Evolutionary conservation across 192 early-diverging fungal genomes (phyloP).

Genomic region (Coemansia biformis): DNA sequence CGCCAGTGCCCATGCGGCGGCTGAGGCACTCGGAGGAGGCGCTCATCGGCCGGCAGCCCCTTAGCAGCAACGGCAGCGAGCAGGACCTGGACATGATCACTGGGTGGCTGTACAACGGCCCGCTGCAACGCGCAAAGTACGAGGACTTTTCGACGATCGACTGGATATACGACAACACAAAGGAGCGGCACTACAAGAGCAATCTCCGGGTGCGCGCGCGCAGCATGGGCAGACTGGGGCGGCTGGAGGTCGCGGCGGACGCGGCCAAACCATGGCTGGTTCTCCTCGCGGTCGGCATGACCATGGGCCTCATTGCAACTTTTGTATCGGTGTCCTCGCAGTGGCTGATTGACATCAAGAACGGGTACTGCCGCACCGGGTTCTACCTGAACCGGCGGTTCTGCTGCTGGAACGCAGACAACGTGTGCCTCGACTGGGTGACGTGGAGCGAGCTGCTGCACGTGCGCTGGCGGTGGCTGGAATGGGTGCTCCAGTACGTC

Average conservation of each 20-base stretch:
- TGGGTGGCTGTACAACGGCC: constrained; percentile 47
- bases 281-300: constrained; percentile 33
- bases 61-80: neutral
- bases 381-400: constrained; percentile 76
- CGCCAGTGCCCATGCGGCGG: constrained; percentile 25
- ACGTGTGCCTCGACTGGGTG: constrained; percentile 56
- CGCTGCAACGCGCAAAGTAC: constrained; percentile 47
- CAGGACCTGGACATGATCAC: constrained; percentile 46
- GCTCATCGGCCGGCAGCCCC: constrained; percentile 9
- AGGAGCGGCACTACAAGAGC: constrained; percentile 30
- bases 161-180: constrained; percentile 51
- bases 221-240: constrained; percentile 7
- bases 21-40: constrained; percentile 36
- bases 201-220: constrained; percentile 17
- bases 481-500: constrained; percentile 43
- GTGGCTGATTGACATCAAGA: constrained; percentile 81
- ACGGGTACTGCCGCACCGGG: constrained; percentile 74
- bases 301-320: constrained; percentile 44
- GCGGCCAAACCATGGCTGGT: constrained; percentile 40
- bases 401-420: constrained; percentile 76
- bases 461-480: constrained; percentile 35
- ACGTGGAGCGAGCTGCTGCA: constrained; percentile 54
- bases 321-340: constrained; percentile 48
- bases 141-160: constrained; percentile 52
- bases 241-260: constrained; percentile 15